Conservation (phyloP, 1,284 basidiomycete species). For the Ganoderma sinense region DNA sequence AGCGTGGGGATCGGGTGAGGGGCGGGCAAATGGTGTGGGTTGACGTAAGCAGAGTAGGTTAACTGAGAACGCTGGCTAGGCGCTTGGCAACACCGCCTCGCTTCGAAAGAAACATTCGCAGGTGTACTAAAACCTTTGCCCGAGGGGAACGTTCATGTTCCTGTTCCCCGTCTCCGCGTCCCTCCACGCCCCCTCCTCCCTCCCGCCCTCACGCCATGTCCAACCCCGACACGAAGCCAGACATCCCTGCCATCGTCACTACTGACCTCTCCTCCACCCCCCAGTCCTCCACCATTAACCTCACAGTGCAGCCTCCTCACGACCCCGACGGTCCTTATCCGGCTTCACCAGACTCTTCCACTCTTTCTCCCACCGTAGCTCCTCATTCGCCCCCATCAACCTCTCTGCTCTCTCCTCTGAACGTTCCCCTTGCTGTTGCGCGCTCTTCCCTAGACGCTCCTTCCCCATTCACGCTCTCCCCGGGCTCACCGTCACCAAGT, state of each 20-base stretch:
- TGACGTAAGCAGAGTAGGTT: not conserved
- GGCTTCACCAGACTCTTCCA: slow-evolving; percentile 14
- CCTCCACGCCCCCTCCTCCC: not conserved
- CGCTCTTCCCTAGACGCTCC: slow-evolving; percentile 31
- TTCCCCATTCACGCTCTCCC: slow-evolving; percentile 28
- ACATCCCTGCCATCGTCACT: slow-evolving; percentile 37
- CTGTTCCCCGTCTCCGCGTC: slow-evolving; percentile 12
- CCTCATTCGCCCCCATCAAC: slow-evolving; percentile 20
- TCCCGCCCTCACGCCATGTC: slow-evolving; percentile 21
- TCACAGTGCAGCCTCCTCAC: slow-evolving; percentile 21
- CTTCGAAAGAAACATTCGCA: not conserved
- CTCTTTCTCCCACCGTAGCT: slow-evolving; percentile 14
- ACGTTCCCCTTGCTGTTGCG: slow-evolving; percentile 20
- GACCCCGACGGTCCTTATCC: slow-evolving; percentile 15
- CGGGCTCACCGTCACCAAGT: slow-evolving; percentile 36
- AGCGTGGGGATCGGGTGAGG: not conserved
- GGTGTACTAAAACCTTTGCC: not conserved
- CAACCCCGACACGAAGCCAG: slow-evolving; percentile 24
- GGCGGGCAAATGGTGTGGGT: not conserved
- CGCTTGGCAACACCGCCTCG: slow-evolving; percentile 7
- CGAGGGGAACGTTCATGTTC: not conserved
- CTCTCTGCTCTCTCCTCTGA: slow-evolving; percentile 29
- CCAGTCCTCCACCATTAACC: slow-evolving; percentile 24
- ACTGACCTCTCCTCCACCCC: slow-evolving; percentile 36
- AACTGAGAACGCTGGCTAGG: not conserved